Evolutionary conservation across 2,329 filamentous ascomycete genomes (phyloP).

Genomic region (Calonectria pteridis): DNA sequence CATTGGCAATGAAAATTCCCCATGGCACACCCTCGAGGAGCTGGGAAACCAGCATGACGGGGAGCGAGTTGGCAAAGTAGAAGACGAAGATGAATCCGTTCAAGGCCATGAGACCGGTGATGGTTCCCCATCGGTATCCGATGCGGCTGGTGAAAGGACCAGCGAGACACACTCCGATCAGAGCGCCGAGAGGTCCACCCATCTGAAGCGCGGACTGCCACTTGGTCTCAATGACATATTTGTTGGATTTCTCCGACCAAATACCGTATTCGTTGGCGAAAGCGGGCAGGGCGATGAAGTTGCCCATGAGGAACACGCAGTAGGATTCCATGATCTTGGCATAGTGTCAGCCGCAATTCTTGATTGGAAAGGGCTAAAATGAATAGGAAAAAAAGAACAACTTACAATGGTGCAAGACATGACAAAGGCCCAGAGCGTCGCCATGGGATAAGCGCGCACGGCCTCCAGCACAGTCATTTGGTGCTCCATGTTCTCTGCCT

Average conservation of each 20-base stretch:
- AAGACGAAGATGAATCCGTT: conserved; percentile 60
- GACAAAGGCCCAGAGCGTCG: conserved; percentile 60
- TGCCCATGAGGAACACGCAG: conserved; percentile 61
- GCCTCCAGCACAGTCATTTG: conserved; percentile 54
- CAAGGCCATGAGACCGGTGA: conserved; percentile 52
- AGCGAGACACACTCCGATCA: conserved; percentile 52
- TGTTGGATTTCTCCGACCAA: conserved; percentile 30
- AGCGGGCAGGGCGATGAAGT: conserved; percentile 57
- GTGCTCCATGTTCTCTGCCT: conserved; percentile 57
- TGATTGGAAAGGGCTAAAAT: not conserved
- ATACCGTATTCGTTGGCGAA: conserved; percentile 57
- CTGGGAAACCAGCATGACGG: conserved; percentile 63
- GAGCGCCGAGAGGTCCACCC: conserved; percentile 50
- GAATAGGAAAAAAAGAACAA: not conserved
- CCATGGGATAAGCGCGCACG: conserved; percentile 56
- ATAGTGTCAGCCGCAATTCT: conserved; percentile 18
- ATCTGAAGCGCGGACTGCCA: conserved; percentile 56
- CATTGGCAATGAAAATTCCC: conserved; percentile 74
- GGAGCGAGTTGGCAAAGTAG: conserved; percentile 63
- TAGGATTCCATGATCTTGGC: conserved; percentile 63
- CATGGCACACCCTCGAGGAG: conserved; percentile 70
- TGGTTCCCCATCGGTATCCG: conserved; percentile 54
- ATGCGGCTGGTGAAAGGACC: conserved; percentile 53
- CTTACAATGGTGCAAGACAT: conserved; percentile 65
- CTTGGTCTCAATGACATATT: conserved; percentile 51